Evolutionary conservation across 2,329 filamentous ascomycete genomes (phyloP).

Genomic region (Xylariaceae sp.): DNA sequence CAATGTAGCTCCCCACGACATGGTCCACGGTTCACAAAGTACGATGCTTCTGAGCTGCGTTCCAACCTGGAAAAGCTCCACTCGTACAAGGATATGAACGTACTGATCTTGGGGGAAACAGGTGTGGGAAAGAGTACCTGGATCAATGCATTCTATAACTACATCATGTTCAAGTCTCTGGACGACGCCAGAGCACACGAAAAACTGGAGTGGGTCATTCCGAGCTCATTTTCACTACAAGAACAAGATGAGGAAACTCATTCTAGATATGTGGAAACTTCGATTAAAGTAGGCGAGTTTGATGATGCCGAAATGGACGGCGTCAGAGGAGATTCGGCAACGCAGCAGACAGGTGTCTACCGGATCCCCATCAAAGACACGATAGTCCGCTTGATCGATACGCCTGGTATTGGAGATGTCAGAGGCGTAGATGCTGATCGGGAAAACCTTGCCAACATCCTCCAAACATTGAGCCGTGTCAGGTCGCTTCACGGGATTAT

Average conservation of each 20-base stretch:
- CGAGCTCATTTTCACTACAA: slow-evolving; percentile 34
- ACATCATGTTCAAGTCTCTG: slow-evolving; percentile 33
- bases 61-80: slow-evolving; percentile 13
- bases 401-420: slow-evolving; percentile 38
- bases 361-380: slow-evolving; percentile 22
- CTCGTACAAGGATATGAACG: slow-evolving; percentile 31
- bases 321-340: slow-evolving; percentile 30
- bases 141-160: slow-evolving; percentile 46
- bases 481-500: slow-evolving; percentile 36
- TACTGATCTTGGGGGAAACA: slow-evolving; percentile 43
- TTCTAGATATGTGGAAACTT: slow-evolving; percentile 18
- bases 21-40: too few species aligned
- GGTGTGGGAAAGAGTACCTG: slow-evolving; percentile 46
- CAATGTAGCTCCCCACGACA: slow-evolving; percentile 2
- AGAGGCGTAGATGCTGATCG: slow-evolving; percentile 32
- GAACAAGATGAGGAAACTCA: slow-evolving; percentile 18
- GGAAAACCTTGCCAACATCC: slow-evolving; percentile 36
- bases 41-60: neutral
- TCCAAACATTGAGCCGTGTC: slow-evolving; percentile 29
- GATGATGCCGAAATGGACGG: slow-evolving; percentile 28
- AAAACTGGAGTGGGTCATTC: slow-evolving; percentile 32
- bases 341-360: slow-evolving; percentile 31
- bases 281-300: slow-evolving; percentile 24
- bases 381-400: slow-evolving; percentile 36
- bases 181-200: slow-evolving; percentile 32